Percentiles rank a stretch among this genome's conserved stretches.
phyloP scores from a whole-genome alignment of 129 eudicot species.

The Artemisia argyi region DNA sequence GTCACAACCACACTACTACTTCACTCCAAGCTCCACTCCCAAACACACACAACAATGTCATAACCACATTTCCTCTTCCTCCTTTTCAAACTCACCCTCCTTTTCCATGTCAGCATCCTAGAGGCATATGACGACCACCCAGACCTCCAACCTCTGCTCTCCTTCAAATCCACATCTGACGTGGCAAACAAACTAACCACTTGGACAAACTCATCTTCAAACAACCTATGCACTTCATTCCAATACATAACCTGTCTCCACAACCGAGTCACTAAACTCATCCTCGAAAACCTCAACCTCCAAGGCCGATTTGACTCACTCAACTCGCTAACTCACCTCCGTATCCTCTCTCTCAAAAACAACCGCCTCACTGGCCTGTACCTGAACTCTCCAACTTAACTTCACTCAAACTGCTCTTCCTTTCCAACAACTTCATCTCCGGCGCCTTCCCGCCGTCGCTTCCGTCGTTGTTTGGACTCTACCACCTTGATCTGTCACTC shows the following conservation, averaged over 20 bases:
- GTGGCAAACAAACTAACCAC: constrained; percentile 41
- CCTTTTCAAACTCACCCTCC: constrained; percentile 4
- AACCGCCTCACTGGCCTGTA: constrained; percentile 62
- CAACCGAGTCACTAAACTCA: too few species aligned
- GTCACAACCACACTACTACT: too few species aligned
- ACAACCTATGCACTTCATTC: too few species aligned
- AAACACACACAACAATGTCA: constrained; percentile 18
- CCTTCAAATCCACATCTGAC: constrained; percentile 61
- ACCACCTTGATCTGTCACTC: constrained; percentile 66
- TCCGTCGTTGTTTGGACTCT: constrained; percentile 33
- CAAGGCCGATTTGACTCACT: too few species aligned
- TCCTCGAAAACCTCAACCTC: too few species aligned
- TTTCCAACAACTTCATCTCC: constrained; percentile 62
- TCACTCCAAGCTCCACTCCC: constrained; percentile 7
- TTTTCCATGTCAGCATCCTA: constrained; percentile 22
- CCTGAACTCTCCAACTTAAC: constrained; percentile 69
- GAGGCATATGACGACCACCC: constrained; percentile 35
- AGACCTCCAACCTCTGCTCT: constrained; percentile 48
- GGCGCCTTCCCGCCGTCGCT: constrained; percentile 52
- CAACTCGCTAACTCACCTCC: too few species aligned
- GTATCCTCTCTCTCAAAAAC: too few species aligned
- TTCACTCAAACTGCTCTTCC: constrained; percentile 49
- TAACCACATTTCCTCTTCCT: constrained; percentile 16
- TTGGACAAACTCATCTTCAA: too few species aligned
- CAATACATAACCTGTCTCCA: too few species aligned